Base-by-base conservation (phyloP, 352 stramenopile genomes). In the Globisporangium canariense region DNA sequence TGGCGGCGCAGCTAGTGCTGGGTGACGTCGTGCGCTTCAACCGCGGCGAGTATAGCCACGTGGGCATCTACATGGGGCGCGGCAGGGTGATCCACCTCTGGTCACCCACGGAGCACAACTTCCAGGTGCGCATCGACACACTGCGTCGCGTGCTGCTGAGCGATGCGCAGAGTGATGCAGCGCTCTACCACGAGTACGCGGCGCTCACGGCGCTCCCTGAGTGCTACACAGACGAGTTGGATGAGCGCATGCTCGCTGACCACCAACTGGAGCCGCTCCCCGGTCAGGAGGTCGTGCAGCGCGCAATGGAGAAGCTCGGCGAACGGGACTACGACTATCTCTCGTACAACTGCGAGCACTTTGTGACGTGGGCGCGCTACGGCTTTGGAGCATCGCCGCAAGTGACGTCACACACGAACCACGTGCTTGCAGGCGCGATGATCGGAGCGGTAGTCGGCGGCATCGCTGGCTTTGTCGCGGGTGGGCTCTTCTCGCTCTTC, bases 291-390 rank as follows among this genome's bases (percentile, higher is more conserved):
- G 66, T 76, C 20, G 72, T 88, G 62, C 64, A 61, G 1, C 78
- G 82, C 32, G 82, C 82, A 32, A 73, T 74, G 55, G 69, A 71
- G 41, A 69, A 77, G 10, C 74, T 91, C 11, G 78, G 80, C 46
- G 79, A 87, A 65, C 67, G 62, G 30, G 67, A 74, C 32, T 91
- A 91, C 68, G 74, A 78, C 56, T 83, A 53, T 22, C 38, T 91
- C 41, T 62, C 30, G 5, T 72, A 84, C 72, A 91, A 91, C 60
- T 91, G 82, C 73, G 82, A 91, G 59, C 82, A 91, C 65, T 91
- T 91, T 70, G 82, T 89, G 47, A 89, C 82, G 51, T 91, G 78
- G 82, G 82, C 78, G 13, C 71, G 80, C 40, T 89, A 91, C 60
- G 78, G 78, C 18, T 62, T 76, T 11, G 74, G 75, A 2, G 69